Evolutionary conservation across 2,329 filamentous ascomycete species (phyloP), one percentile per base, ranked within the genome.

Genomic region (Clonostachys byssicola): DNA sequence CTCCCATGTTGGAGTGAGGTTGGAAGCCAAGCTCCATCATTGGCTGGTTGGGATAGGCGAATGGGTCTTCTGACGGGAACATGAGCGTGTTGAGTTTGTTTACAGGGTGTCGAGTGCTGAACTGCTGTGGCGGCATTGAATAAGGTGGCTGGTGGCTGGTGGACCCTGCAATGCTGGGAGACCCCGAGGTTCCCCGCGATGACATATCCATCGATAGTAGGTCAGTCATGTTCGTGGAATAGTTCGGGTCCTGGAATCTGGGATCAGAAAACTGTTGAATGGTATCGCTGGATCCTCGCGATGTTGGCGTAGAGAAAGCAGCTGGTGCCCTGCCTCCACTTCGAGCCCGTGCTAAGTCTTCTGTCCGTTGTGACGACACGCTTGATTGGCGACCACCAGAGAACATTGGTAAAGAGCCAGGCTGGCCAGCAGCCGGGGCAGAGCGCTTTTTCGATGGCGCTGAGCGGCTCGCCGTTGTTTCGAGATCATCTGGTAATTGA

Each of bases 41-140:
- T 1, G 86, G 83, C 53, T 89, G 86, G 57, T 86, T 89, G 0
- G 87, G 88, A 57, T 92, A 94, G 0, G 85, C 86, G 52, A 92
- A 86, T 0, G 88, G 87, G 56, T 92, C 88, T 34, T 81, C 78
- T 0, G 86, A 86, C 2, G 87, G 85, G 58, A 92, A 92, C 85
- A 92, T 91, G 68, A 92, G 81, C 5, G 84, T 81, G 49, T 85
- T 85, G 7, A 92, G 75, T 60, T 89, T 87, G 53, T 86, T 80
- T 14, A 91, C 70, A 5, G 71, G 68, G 55, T 71, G 78, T 42
- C 66, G 49, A 51, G 59, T 46, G 45, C 57, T 55, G 6, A 66
- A 54, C 9, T 60, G 59, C 10, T 67, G 64, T 4, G 63, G 57
- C 16, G 59, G 56, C 34, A 62, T 60, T 23, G 56, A 61, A 12